Evolutionary conservation across 805 yeast species (phyloP).

Genomic region (Candida peoriensis): DNA sequence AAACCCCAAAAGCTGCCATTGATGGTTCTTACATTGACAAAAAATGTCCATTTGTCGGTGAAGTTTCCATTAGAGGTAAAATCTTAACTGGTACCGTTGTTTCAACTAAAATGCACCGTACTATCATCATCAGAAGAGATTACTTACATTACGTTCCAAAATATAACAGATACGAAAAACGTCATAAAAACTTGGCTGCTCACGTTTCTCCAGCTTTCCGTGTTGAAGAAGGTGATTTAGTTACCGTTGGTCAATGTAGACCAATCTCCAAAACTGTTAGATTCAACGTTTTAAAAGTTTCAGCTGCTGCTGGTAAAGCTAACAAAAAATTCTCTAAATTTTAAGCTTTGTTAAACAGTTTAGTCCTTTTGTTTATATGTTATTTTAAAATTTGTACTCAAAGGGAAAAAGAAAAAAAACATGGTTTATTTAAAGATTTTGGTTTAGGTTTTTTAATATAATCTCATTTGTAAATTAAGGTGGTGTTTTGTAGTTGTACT

Average conservation of each 20-base stretch:
- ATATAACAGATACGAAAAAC: constrained; percentile 99
- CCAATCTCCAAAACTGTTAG: constrained; percentile 99
- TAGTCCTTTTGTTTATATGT: constrained; percentile 1
- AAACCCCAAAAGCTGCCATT: constrained; percentile 98
- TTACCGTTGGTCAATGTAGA: constrained; percentile 99
- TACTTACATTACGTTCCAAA: constrained; percentile 99
- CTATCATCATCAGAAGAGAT: constrained; percentile 99
- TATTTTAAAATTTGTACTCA: neutral
- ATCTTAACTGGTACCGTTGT: constrained; percentile 99
- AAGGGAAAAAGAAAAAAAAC: constrained; percentile 2
- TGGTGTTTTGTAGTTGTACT: constrained; percentile 5
- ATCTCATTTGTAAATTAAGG: constrained; percentile 4
- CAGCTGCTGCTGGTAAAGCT: constrained; percentile 80
- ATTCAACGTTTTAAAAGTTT: constrained; percentile 97
- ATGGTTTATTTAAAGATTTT: constrained; percentile 9
- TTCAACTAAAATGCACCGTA: constrained; percentile 99
- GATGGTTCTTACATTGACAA: constrained; percentile 99
- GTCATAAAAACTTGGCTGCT: constrained; percentile 99
- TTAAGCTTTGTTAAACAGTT: constrained; percentile 47
- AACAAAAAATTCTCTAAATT: constrained; percentile 96
- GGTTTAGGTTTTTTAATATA: no score
- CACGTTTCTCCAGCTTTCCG: constrained; percentile 99
- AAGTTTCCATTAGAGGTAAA: constrained; percentile 98
- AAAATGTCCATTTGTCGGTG: constrained; percentile 99
- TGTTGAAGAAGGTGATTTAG: constrained; percentile 97